Conservation (phyloP, 345 rosid genomes). For the Murraya paniculata region DNA sequence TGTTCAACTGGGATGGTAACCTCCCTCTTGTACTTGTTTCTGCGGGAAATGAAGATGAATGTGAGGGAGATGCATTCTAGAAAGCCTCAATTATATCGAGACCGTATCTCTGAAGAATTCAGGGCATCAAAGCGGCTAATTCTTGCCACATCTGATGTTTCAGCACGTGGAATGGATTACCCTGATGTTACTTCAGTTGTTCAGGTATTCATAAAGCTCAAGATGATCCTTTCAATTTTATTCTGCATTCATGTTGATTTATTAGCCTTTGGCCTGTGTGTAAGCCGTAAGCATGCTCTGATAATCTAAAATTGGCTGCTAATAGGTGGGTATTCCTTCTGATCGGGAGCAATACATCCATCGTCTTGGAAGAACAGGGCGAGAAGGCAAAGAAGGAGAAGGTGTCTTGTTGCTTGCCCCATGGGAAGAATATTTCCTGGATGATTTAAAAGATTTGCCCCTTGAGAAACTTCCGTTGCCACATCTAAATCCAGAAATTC, state of each 20-base stretch:
- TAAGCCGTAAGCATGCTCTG: background rate
- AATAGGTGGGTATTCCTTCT: slow-evolving; percentile 78
- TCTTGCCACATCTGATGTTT: slow-evolving; percentile 91
- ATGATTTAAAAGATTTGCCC: slow-evolving; percentile 78
- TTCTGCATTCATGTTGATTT: slow-evolving; percentile 1
- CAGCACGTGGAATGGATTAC: slow-evolving; percentile 91
- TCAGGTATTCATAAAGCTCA: slow-evolving; percentile 56
- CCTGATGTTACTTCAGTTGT: slow-evolving; percentile 95
- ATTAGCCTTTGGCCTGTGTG: background rate
- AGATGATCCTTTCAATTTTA: background rate
- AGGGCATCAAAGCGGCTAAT: slow-evolving; percentile 67
- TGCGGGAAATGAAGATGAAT: slow-evolving; percentile 80
- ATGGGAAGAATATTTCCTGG: slow-evolving; percentile 91
- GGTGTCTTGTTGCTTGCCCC: slow-evolving; percentile 91
- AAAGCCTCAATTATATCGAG: slow-evolving; percentile 76
- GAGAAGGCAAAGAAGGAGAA: slow-evolving; percentile 78
- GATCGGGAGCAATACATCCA: slow-evolving; percentile 84
- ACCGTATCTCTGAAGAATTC: slow-evolving; percentile 82
- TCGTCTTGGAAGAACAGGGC: slow-evolving; percentile 90
- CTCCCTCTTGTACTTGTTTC: slow-evolving; percentile 62
- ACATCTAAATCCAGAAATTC: slow-evolving; percentile 47
- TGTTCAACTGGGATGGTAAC: slow-evolving; percentile 93
- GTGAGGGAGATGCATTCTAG: slow-evolving; percentile 92
- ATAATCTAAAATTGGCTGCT: slow-evolving; percentile 12
- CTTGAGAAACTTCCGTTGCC: slow-evolving; percentile 61